Percentiles rank a stretch among this genome's conserved stretches.
These are phyloP conservation scores for Capsella rubella DNA, from an alignment of 441 rosid species.

Conservation along the genomic window DNA sequence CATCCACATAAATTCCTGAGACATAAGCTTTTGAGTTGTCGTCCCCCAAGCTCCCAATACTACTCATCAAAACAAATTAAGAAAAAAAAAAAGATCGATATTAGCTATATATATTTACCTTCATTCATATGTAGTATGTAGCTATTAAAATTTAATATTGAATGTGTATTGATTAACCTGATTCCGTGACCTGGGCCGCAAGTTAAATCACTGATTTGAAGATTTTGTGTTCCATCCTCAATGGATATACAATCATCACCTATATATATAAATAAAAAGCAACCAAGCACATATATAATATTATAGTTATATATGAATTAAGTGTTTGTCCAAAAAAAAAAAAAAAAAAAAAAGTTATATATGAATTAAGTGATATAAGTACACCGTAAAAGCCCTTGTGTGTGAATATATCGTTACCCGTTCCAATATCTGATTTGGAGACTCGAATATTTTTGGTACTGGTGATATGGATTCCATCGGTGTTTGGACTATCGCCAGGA, in stretches of 20 bases:
- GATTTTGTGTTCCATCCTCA: conserved; percentile 70
- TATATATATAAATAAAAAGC: conserved; percentile 23
- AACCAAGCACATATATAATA: not conserved
- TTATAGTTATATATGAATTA: not conserved
- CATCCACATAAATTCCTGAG: conserved; percentile 63
- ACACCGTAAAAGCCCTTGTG: not conserved
- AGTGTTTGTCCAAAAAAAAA: too few relatives aligned
- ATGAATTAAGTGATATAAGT: not conserved
- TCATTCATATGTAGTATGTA: not conserved
- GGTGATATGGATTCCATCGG: conserved; percentile 83
- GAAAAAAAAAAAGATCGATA: not conserved
- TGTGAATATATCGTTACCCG: conserved; percentile 50
- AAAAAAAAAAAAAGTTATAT: too few relatives aligned
- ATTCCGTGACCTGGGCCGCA: conserved; percentile 97
- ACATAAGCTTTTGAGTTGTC: conserved; percentile 62
- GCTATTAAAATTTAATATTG: not conserved
- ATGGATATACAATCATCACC: conserved; percentile 94
- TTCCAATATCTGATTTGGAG: conserved; percentile 53
- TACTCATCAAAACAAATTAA: conserved; percentile 25
- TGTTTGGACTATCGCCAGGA: conserved; percentile 74
- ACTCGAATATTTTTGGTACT: conserved; percentile 64
- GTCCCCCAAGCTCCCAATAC: conserved; percentile 85
- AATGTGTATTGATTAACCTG: conserved; percentile 50
- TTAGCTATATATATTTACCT: not conserved
- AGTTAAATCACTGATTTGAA: conserved; percentile 55